Percentiles rank a stretch among this genome's conserved stretches.
phyloP scores from a whole-genome alignment of 768 basidiomycete species.

The Imleria badia region DNA sequence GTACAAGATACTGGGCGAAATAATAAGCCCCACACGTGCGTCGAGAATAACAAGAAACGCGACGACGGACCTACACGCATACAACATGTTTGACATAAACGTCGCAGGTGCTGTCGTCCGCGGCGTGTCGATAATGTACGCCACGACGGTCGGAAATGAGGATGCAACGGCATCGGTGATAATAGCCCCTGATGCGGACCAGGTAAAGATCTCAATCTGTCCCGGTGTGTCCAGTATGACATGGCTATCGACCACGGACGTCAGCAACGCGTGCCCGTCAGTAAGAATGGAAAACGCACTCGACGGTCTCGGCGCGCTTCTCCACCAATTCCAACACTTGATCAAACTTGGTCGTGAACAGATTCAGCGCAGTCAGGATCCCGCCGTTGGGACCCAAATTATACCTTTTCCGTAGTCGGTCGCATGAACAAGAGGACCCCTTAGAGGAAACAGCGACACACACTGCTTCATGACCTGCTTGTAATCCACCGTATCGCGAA shows the following conservation, averaged over 20 bases:
- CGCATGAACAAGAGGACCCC: conserved; percentile 9
- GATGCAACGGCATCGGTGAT: conserved; percentile 97
- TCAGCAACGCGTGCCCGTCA: not conserved
- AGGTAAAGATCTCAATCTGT: conserved; percentile 99
- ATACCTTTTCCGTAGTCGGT: conserved; percentile 58
- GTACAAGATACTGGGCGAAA: conserved; percentile 78
- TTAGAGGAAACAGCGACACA: conserved; percentile 43
- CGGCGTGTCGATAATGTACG: conserved; percentile 97
- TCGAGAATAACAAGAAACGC: conserved; percentile 1
- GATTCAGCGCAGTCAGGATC: conserved; percentile 92
- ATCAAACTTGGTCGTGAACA: conserved; percentile 99
- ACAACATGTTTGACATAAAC: conserved; percentile 99
- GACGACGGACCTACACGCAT: conserved; percentile 80
- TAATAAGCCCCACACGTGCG: not conserved
- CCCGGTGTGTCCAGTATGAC: conserved; percentile 96
- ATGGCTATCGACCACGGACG: conserved; percentile 52
- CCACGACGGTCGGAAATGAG: conserved; percentile 89
- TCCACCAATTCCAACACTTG: conserved; percentile 92
- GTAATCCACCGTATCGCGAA: conserved; percentile 96
- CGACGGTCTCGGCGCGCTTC: conserved; percentile 83
- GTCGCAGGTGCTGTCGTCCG: conserved; percentile 92
- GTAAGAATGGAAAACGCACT: conserved; percentile 52
- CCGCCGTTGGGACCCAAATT: conserved; percentile 98
- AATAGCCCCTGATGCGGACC: conserved; percentile 98
- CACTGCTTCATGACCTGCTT: conserved; percentile 99